Conservation (phyloP, 306 rosid genomes). For the Carpinus viminea region DNA sequence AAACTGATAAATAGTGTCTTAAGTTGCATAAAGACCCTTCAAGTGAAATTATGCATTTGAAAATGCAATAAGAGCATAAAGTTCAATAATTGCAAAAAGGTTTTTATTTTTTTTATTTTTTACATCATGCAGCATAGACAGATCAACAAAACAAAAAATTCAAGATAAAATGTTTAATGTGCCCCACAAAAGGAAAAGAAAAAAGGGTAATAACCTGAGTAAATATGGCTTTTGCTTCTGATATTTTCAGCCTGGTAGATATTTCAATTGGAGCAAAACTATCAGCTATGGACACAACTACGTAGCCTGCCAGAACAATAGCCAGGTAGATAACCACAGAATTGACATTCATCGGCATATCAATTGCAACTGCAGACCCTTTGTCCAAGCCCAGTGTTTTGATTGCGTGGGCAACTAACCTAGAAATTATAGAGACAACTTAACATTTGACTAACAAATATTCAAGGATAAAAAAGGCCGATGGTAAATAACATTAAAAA, state of each 20-base stretch:
- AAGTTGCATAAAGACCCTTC: background rate
- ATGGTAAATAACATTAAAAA: background rate
- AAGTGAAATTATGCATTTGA: background rate
- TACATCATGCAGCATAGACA: conserved; percentile 11
- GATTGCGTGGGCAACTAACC: conserved; percentile 87
- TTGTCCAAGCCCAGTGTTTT: conserved; percentile 65
- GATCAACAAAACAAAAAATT: conserved; percentile 15
- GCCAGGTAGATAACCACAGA: conserved; percentile 88
- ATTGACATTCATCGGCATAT: conserved; percentile 88
- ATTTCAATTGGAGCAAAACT: conserved; percentile 94
- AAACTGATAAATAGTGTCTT: background rate
- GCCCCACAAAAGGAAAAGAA: conserved; percentile 14
- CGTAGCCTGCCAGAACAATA: conserved; percentile 79
- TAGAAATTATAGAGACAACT: conserved; percentile 42
- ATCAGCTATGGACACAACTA: conserved; percentile 94
- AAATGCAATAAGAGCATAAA: background rate
- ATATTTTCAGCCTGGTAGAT: conserved; percentile 76
- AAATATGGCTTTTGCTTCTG: conserved; percentile 83
- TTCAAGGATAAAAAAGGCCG: conserved; percentile 10
- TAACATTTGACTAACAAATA: conserved; percentile 2
- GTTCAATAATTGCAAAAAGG: background rate
- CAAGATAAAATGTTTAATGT: conserved; percentile 11
- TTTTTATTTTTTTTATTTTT: background rate
- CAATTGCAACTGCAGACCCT: conserved; percentile 91
- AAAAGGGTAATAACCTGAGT: conserved; percentile 68